Conservation (phyloP, 2,329 filamentous ascomycete genomes). For the Zasmidium citrigriseum region DNA sequence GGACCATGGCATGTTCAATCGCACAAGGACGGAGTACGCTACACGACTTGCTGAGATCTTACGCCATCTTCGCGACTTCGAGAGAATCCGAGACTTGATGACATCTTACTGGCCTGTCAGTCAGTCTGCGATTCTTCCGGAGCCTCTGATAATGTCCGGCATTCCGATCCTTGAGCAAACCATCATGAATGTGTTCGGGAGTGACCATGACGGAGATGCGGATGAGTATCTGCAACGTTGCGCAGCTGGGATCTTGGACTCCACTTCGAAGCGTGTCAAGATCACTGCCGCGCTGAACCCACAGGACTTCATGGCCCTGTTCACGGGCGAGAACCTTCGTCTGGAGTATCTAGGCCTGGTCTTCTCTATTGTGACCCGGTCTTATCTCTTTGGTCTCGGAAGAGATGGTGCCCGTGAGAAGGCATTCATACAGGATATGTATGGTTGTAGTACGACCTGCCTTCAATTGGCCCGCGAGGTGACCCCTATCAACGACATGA, state of each 20-base stretch:
- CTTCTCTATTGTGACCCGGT: conserved; percentile 16
- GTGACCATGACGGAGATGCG: too few relatives aligned
- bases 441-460: conserved; percentile 7
- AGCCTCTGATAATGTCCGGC: background rate
- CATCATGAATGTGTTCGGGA: too few relatives aligned
- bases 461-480: background rate
- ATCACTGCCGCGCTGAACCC: background rate
- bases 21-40: background rate
- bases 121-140: background rate
- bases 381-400: conserved; percentile 9
- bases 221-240: too few relatives aligned
- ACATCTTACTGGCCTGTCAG: background rate
- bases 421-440: conserved; percentile 12
- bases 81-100: background rate
- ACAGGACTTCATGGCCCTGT: conserved; percentile 12
- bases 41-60: background rate
- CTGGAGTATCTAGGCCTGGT: conserved; percentile 22
- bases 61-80: background rate
- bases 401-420: conserved; percentile 1
- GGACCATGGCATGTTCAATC: background rate
- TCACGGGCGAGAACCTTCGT: conserved; percentile 19
- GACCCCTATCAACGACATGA: background rate
- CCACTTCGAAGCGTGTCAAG: background rate
- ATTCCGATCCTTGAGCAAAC: background rate
- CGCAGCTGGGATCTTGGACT: background rate